These are phyloP conservation scores for Fusarium cyanostomum DNA, from an alignment of 2,329 filamentous ascomycete genomes.

Conservation along the genomic window DNA sequence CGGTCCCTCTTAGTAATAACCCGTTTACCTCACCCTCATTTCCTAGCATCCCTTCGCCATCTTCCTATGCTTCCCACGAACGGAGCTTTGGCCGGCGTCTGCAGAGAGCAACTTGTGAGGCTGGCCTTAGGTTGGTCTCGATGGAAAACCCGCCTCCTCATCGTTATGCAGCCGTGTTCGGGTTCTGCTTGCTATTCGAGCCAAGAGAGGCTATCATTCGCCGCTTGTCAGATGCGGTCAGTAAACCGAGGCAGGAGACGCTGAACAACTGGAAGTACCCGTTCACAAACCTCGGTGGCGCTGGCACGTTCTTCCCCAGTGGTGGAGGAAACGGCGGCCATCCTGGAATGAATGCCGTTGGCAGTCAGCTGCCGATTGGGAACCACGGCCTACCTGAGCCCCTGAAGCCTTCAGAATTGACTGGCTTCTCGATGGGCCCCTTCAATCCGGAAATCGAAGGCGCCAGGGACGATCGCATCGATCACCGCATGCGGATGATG, in stretches of 20 bases:
- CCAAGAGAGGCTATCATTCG: constrained; percentile 57
- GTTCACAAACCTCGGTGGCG: constrained; percentile 72
- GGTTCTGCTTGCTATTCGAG: constrained; percentile 73
- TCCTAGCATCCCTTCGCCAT: constrained; percentile 54
- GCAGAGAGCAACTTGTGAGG: constrained; percentile 72
- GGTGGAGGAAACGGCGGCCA: constrained; percentile 6
- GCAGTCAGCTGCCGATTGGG: constrained; percentile 41
- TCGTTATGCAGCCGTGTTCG: constrained; percentile 68
- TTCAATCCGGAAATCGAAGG: constrained; percentile 54
- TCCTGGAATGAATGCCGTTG: background rate
- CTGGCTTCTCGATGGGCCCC: constrained; percentile 56
- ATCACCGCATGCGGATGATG: constrained; percentile 60
- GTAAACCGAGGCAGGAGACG: constrained; percentile 49
- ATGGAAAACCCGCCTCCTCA: constrained; percentile 59
- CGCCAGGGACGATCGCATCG: constrained; percentile 55
- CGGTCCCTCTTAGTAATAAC: constrained; percentile 28
- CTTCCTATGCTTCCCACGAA: constrained; percentile 70
- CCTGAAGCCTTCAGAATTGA: constrained; percentile 35
- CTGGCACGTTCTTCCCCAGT: constrained; percentile 69
- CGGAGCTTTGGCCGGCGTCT: constrained; percentile 75
- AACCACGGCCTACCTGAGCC: constrained; percentile 50
- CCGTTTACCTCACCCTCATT: constrained; percentile 42
- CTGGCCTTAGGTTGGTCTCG: constrained; percentile 66
- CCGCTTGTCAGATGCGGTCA: constrained; percentile 50
- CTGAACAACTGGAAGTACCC: constrained; percentile 69